Conservation (phyloP, 108 stramenopile species). For the Fragilaria crotonensis region DNA sequence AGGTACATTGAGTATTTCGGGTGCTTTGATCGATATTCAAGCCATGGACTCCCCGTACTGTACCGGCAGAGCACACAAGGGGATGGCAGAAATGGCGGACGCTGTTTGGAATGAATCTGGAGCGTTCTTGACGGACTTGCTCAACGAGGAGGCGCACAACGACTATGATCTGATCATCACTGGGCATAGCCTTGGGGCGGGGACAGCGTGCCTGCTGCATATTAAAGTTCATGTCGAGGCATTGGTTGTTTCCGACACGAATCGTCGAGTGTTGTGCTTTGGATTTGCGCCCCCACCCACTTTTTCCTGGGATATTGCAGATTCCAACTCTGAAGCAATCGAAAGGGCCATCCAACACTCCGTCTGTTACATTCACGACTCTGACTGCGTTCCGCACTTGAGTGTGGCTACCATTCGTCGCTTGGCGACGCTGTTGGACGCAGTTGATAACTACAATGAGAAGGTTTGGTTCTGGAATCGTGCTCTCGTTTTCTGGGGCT, state of each 20-base stretch:
- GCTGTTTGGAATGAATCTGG: constrained; percentile 21
- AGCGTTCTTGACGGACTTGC: neutral
- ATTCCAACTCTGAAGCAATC: neutral
- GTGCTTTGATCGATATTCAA: constrained; percentile 10
- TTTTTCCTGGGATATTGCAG: neutral
- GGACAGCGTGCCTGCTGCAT: constrained; percentile 24
- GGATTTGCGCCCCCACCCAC: constrained; percentile 18
- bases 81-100: constrained; percentile 25
- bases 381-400: constrained; percentile 25
- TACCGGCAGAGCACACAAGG: constrained; percentile 29
- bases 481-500: neutral
- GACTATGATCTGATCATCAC: constrained; percentile 28
- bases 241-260: neutral
- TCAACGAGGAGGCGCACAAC: constrained; percentile 1
- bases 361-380: constrained; percentile 14
- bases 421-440: neutral
- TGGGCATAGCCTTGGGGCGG: constrained; percentile 41
- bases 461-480: neutral
- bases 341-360: constrained; percentile 14
- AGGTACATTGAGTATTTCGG: constrained; percentile 14
- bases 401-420: constrained; percentile 10
- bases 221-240: neutral
- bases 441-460: constrained; percentile 5
- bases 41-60: constrained; percentile 13
- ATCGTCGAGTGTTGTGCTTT: constrained; percentile 8